These are phyloP conservation scores for Serendipita vermifera DNA, from an alignment of 768 basidiomycete species.

Conservation along the genomic window DNA sequence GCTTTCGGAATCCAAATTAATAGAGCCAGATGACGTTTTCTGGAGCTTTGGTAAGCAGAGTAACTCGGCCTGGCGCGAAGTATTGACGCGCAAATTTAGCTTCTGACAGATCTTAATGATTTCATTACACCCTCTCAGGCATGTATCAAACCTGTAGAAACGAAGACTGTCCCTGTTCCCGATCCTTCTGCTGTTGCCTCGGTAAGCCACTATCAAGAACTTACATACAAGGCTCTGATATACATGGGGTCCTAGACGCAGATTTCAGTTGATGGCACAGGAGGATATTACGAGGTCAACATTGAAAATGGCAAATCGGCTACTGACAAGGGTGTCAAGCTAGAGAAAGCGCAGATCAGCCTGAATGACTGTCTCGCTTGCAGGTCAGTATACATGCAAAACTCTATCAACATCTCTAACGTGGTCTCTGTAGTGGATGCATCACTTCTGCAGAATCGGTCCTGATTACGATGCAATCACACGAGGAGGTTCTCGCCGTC, in stretches of 20 bases:
- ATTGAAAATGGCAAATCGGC: slow-evolving; percentile 12
- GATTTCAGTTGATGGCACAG: slow-evolving; percentile 74
- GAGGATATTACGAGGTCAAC: slow-evolving; percentile 75
- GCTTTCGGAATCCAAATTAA: too few species aligned
- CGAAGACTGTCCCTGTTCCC: slow-evolving; percentile 32
- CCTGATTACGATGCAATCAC: slow-evolving; percentile 90
- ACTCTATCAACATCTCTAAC: not conserved
- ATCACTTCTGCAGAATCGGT: slow-evolving; percentile 98
- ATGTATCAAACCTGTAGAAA: slow-evolving; percentile 88
- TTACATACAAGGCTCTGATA: too few species aligned
- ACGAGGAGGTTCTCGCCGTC: slow-evolving; percentile 78
- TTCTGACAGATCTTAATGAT: slow-evolving; percentile 93
- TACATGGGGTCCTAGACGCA: slow-evolving; percentile 74
- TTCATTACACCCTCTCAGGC: slow-evolving; percentile 93
- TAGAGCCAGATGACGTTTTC: too few species aligned
- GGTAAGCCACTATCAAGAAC: too few species aligned
- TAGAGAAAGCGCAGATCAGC: slow-evolving; percentile 90
- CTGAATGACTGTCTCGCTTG: slow-evolving; percentile 97
- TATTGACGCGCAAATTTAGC: too few species aligned
- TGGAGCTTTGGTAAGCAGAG: too few species aligned
- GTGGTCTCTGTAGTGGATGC: slow-evolving; percentile 54
- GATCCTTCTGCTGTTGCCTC: slow-evolving; percentile 30
- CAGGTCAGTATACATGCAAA: slow-evolving; percentile 46
- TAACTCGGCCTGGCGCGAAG: too few species aligned
- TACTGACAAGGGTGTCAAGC: slow-evolving; percentile 33